phyloP scores from a whole-genome alignment of 2,329 filamentous ascomycete genomes.

The Keithomyces neogunnii region DNA sequence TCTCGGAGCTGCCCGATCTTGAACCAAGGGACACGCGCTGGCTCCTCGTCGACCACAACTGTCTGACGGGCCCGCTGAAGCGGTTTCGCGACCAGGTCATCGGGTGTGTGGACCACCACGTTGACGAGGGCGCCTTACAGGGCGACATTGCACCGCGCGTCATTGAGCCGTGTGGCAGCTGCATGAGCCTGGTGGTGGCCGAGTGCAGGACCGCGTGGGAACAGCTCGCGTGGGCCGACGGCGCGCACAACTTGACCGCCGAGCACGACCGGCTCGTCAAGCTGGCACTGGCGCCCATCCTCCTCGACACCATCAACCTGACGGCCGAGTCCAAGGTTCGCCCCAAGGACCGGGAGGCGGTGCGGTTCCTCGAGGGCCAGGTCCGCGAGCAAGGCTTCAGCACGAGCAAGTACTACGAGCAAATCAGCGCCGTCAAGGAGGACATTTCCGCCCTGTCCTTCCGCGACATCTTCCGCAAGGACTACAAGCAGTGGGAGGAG shows the following conservation, averaged over 20 bases:
- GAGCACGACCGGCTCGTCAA: conserved; percentile 54
- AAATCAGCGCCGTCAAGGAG: conserved; percentile 56
- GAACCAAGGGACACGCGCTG: conserved; percentile 51
- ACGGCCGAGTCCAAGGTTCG: conserved; percentile 56
- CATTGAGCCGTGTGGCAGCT: conserved; percentile 62
- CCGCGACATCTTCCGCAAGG: conserved; percentile 65
- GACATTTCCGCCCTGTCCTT: conserved; percentile 54
- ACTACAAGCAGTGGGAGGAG: conserved; percentile 74
- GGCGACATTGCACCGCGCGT: conserved; percentile 45
- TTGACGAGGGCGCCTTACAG: conserved; percentile 54
- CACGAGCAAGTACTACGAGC: conserved; percentile 46
- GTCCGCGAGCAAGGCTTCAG: conserved; percentile 37
- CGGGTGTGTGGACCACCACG: conserved; percentile 72
- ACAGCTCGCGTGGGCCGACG: conserved; percentile 21
- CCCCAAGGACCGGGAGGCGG: conserved; percentile 49
- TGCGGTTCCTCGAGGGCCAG: conserved; percentile 47
- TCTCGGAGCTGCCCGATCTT: conserved; percentile 42
- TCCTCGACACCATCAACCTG: conserved; percentile 66
- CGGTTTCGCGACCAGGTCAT: conserved; percentile 44
- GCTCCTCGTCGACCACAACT: conserved; percentile 76
- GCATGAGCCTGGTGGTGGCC: conserved; percentile 59
- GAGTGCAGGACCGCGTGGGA: conserved; percentile 52
- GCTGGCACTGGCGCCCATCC: conserved; percentile 59
- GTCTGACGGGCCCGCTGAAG: conserved; percentile 51
- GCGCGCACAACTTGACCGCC: conserved; percentile 7